Percentiles rank a stretch among this genome's conserved stretches.
These are phyloP conservation scores for Fusarium equiseti DNA, from an alignment of 2,329 filamentous ascomycete genomes.

Conservation along the genomic window DNA sequence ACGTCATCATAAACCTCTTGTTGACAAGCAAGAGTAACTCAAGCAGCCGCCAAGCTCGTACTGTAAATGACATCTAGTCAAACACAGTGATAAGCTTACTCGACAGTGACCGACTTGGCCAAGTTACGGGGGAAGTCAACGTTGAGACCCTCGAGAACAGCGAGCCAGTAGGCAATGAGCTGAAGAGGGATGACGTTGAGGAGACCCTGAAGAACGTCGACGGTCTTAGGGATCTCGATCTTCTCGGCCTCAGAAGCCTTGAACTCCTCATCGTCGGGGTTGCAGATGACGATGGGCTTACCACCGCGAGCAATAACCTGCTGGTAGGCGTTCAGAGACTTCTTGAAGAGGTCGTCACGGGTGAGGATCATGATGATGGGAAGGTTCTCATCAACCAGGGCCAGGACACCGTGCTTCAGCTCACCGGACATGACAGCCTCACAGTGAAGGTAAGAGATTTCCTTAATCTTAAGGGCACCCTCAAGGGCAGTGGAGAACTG, in stretches of 20 bases:
- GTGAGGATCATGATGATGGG: constrained; percentile 99
- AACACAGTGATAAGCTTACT: constrained; percentile 69
- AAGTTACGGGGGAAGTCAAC: constrained; percentile 99
- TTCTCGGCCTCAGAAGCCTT: constrained; percentile 88
- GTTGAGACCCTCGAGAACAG: constrained; percentile 94
- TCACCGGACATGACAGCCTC: constrained; percentile 99
- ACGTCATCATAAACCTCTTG: constrained; percentile 45
- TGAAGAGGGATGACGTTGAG: constrained; percentile 98
- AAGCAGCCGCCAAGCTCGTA: constrained; percentile 38
- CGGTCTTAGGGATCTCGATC: constrained; percentile 96
- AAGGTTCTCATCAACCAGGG: constrained; percentile 96
- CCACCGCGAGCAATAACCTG: constrained; percentile 97
- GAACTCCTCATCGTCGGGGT: constrained; percentile 90
- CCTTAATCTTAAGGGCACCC: constrained; percentile 99
- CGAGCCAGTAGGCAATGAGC: constrained; percentile 98
- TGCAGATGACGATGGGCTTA: constrained; percentile 99
- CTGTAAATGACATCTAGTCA: constrained; percentile 35
- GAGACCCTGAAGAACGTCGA: constrained; percentile 94
- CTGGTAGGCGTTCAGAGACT: constrained; percentile 99
- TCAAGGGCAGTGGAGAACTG: constrained; percentile 98
- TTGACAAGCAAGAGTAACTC: constrained; percentile 36
- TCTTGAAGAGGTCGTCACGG: constrained; percentile 94
- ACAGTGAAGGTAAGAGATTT: constrained; percentile 99
- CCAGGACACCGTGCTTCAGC: constrained; percentile 98
- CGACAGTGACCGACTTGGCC: constrained; percentile 98